phyloP scores from a whole-genome alignment of 2,329 filamentous ascomycete genomes.

The Fusarium ambrosium region DNA sequence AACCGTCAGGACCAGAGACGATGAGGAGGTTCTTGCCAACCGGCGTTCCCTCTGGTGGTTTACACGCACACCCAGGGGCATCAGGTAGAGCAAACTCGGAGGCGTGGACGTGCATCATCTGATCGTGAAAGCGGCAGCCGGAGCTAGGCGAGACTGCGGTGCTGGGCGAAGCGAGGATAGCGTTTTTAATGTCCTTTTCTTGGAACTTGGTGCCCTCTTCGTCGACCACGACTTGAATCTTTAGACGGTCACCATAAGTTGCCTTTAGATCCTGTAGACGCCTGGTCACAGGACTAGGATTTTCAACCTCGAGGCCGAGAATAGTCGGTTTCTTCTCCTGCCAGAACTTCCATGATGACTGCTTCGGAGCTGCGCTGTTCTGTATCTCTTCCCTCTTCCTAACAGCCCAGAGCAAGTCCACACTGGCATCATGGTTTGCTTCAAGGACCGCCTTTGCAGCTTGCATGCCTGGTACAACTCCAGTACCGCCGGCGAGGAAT shows the following conservation, averaged over 20 bases:
- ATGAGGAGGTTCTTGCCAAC: slow-evolving; percentile 77
- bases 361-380: slow-evolving; percentile 14
- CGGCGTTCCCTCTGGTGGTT: slow-evolving; percentile 29
- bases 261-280: slow-evolving; percentile 75
- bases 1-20: slow-evolving; percentile 92
- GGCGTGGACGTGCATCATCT: slow-evolving; percentile 46
- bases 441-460: slow-evolving; percentile 74
- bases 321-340: slow-evolving; percentile 31
- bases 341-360: slow-evolving; percentile 47
- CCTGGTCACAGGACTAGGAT: slow-evolving; percentile 66
- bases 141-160: slow-evolving; percentile 14
- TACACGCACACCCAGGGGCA: slow-evolving; percentile 46
- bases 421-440: slow-evolving; percentile 48
- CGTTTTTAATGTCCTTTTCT: slow-evolving; percentile 61
- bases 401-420: slow-evolving; percentile 89
- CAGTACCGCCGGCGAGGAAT: slow-evolving; percentile 93
- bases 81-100: slow-evolving; percentile 51
- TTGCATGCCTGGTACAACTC: slow-evolving; percentile 91
- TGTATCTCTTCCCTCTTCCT: slow-evolving; percentile 68
- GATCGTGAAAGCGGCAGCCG: slow-evolving; percentile 50
- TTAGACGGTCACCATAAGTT: slow-evolving; percentile 68
- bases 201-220: slow-evolving; percentile 79
- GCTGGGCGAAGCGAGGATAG: slow-evolving; percentile 39
- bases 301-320: slow-evolving; percentile 38
- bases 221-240: slow-evolving; percentile 84